Conservation (phyloP, 1,284 basidiomycete species). For the Naganishia liquefaciens region DNA sequence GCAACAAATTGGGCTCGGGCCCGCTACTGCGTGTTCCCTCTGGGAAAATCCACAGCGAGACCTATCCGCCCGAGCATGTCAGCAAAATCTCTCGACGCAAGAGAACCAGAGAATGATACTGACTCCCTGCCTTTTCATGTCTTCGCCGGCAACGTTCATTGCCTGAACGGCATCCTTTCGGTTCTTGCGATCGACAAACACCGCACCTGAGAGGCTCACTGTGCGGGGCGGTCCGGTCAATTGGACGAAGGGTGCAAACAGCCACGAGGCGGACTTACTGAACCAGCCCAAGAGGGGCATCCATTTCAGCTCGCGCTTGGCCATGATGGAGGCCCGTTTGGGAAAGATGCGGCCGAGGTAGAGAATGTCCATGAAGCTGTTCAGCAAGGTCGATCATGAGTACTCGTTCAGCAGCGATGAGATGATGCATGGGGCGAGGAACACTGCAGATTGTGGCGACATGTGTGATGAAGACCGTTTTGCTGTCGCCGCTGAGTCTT, state of each 20-base stretch:
- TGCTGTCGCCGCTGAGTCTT: too few species aligned
- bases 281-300: conserved; percentile 85
- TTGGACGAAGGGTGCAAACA: neutral
- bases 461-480: too few species aligned
- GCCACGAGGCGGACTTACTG: conserved; percentile 54
- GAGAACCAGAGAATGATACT: conserved; percentile 28
- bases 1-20: conserved; percentile 68
- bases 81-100: conserved; percentile 5
- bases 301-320: conserved; percentile 88
- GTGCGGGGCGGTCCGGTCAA: conserved; percentile 8
- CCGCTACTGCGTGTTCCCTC: conserved; percentile 83
- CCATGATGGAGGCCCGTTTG: conserved; percentile 79
- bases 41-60: conserved; percentile 87
- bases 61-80: conserved; percentile 44
- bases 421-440: neutral
- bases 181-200: conserved; percentile 90
- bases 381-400: neutral
- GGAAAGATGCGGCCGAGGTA: conserved; percentile 87
- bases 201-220: conserved; percentile 83
- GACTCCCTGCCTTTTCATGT: conserved; percentile 70
- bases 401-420: neutral
- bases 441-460: neutral
- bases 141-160: conserved; percentile 73
- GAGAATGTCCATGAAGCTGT: conserved; percentile 77
- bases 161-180: conserved; percentile 71